Evolutionary conservation across 371 early-diverging fungal species (phyloP).

Genomic region (Apophysomyces sp.): DNA sequence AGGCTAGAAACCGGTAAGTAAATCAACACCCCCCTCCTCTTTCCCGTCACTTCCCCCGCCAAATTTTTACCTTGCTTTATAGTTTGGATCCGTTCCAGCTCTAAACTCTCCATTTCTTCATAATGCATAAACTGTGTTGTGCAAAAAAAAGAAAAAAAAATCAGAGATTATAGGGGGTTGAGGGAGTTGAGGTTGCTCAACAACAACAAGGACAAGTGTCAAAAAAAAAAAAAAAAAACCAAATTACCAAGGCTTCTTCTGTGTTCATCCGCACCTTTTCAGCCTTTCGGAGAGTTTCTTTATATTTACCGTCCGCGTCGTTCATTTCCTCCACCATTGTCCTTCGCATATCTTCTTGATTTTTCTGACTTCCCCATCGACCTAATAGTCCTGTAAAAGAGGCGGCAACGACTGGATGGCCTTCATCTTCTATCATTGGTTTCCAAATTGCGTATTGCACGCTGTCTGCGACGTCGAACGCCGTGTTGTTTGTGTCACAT

Average conservation of each 20-base stretch:
- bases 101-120: conserved; percentile 58
- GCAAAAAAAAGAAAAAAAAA: too few species aligned
- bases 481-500: background rate
- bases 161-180: too few species aligned
- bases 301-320: conserved; percentile 60
- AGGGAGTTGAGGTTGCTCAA: too few species aligned
- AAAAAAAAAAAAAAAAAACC: too few species aligned
- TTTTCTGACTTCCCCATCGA: conserved; percentile 18
- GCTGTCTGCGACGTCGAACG: background rate
- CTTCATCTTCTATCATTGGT: background rate
- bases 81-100: conserved; percentile 57
- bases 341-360: conserved; percentile 5
- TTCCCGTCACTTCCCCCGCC: background rate
- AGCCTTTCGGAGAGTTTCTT: conserved; percentile 51
- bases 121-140: conserved; percentile 55
- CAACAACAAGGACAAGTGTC: too few species aligned
- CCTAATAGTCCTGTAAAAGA: conserved; percentile 18
- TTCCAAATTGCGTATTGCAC: background rate
- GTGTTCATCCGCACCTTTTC: conserved; percentile 61
- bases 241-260: conserved; percentile 70
- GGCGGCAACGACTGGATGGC: background rate
- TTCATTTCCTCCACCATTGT: conserved; percentile 27
- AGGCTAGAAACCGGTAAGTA: conserved; percentile 32
- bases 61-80: conserved; percentile 51
- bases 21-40: background rate